Evolutionary conservation across 305 asterid species (phyloP).

Genomic region (Fraxinus dipetala): DNA sequence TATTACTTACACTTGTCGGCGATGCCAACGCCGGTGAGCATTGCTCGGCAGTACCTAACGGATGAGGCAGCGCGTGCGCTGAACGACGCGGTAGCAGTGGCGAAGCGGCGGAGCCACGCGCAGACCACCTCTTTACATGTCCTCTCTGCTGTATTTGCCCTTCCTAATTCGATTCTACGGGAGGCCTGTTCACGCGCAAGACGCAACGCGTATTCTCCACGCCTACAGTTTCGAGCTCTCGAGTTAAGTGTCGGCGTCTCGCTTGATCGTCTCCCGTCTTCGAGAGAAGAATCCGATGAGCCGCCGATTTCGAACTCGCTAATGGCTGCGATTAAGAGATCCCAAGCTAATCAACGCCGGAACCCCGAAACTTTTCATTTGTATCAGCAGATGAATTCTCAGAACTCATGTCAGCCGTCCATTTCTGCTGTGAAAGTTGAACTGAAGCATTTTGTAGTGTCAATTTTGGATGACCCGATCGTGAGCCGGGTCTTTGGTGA

Average conservation of each 20-base stretch:
- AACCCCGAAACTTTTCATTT: slow-evolving; percentile 81
- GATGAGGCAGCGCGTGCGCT: slow-evolving; percentile 63
- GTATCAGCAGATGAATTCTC: slow-evolving; percentile 59
- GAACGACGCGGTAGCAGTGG: slow-evolving; percentile 76
- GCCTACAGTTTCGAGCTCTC: slow-evolving; percentile 75
- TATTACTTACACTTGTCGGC: slow-evolving; percentile 33
- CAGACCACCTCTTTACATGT: slow-evolving; percentile 88
- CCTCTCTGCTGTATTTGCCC: slow-evolving; percentile 63
- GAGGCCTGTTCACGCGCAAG: slow-evolving; percentile 77
- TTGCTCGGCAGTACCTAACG: slow-evolving; percentile 83
- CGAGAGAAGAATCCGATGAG: slow-evolving; percentile 48
- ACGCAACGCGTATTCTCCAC: slow-evolving; percentile 68
- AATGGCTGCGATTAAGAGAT: slow-evolving; percentile 92
- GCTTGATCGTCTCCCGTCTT: slow-evolving; percentile 61
- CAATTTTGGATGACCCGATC: slow-evolving; percentile 89
- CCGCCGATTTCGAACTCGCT: slow-evolving; percentile 79
- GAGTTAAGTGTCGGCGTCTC: slow-evolving; percentile 76
- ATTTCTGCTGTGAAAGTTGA: slow-evolving; percentile 74
- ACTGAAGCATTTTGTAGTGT: slow-evolving; percentile 67
- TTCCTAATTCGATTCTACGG: slow-evolving; percentile 61
- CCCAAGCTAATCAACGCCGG: slow-evolving; percentile 87
- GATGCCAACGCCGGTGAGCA: slow-evolving; percentile 96
- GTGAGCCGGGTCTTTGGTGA: slow-evolving; percentile 86
- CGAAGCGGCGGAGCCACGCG: slow-evolving; percentile 74
- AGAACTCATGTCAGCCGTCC: slow-evolving; percentile 38